Conservation (phyloP, 495 filamentous ascomycete genomes). For the Thozetella sp. region DNA sequence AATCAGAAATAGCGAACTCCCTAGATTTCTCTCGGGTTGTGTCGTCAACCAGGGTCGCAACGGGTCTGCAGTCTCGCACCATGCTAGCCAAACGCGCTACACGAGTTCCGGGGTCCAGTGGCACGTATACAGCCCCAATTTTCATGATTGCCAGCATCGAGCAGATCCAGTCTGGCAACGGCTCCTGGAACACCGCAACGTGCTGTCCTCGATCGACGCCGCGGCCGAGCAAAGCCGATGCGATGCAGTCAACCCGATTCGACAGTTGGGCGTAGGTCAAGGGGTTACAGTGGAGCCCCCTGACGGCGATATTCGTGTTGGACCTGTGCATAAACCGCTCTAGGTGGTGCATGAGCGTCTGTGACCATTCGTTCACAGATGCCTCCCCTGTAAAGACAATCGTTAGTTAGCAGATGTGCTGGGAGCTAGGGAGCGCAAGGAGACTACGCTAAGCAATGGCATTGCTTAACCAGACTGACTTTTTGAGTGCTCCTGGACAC, state of each 20-base stretch:
- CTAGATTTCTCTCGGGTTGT: slow-evolving; percentile 31
- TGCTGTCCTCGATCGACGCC: slow-evolving; percentile 5
- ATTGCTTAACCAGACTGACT: no score
- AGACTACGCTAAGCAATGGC: no score
- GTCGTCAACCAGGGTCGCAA: slow-evolving; percentile 40
- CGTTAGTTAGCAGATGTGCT: no score
- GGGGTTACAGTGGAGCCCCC: slow-evolving; percentile 8
- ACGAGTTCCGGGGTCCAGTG: slow-evolving; percentile 45
- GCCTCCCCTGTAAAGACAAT: no score
- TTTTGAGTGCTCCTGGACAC: no score
- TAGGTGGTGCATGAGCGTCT: slow-evolving; percentile 25
- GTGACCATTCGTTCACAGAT: no score
- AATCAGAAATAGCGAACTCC: slow-evolving; percentile 11
- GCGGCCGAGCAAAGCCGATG: background rate
- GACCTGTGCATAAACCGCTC: slow-evolving; percentile 14
- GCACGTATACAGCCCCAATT: slow-evolving; percentile 51
- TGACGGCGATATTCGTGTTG: slow-evolving; percentile 11
- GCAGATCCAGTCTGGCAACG: slow-evolving; percentile 42
- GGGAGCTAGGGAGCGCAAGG: no score
- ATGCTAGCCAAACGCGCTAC: slow-evolving; percentile 17
- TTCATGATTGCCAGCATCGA: slow-evolving; percentile 56
- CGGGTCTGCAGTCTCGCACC: slow-evolving; percentile 8
- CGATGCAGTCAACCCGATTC: slow-evolving; percentile 13
- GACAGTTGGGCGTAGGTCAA: slow-evolving; percentile 16
- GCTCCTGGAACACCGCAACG: slow-evolving; percentile 30